Conservation (phyloP, 768 basidiomycete genomes). For the Suillus spraguei region DNA sequence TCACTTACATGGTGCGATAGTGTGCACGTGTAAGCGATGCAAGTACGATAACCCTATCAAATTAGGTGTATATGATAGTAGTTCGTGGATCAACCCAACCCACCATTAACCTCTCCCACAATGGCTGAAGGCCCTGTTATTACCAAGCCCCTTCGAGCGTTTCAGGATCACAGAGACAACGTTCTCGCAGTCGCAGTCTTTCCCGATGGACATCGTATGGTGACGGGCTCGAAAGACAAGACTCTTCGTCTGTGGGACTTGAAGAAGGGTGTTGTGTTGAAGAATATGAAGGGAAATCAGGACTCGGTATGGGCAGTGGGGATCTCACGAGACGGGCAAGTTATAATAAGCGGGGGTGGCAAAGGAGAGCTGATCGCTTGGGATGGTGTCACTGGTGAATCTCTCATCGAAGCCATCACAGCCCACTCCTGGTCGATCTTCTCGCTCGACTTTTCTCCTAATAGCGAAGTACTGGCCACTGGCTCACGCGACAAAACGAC, state of each 20-base stretch:
- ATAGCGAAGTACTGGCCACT: neutral
- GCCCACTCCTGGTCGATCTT: neutral
- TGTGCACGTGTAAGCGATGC: no score
- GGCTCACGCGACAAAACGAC: neutral
- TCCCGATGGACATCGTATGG: neutral
- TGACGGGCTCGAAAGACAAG: neutral
- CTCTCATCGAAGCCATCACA: neutral
- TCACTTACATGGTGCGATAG: no score
- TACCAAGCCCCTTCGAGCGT: neutral
- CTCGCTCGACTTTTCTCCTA: neutral
- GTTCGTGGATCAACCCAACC: no score
- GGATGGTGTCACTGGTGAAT: neutral
- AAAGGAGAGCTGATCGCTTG: neutral
- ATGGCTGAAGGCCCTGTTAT: no score
- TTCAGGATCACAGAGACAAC: neutral
- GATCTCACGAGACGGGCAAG: neutral
- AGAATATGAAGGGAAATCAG: neutral
- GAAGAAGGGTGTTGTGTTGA: neutral
- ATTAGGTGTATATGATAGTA: no score
- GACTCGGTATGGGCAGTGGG: neutral
- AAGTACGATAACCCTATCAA: no score
- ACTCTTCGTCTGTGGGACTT: neutral
- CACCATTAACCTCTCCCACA: no score
- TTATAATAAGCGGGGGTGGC: neutral
- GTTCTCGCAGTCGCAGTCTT: neutral